Evolutionary conservation across 371 early-diverging fungal genomes (phyloP).

Genomic region (Enterocytospora artemiae): DNA sequence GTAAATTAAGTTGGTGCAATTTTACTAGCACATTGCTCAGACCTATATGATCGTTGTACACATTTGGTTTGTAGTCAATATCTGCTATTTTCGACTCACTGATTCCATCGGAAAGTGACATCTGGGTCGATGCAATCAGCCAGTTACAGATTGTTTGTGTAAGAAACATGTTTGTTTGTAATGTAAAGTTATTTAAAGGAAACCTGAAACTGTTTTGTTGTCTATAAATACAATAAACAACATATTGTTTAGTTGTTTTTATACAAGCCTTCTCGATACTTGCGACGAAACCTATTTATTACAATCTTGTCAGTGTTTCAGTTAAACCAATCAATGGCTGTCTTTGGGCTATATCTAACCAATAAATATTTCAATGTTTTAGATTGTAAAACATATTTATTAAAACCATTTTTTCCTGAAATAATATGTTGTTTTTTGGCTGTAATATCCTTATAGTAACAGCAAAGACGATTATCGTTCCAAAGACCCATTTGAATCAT

Average conservation of each 20-base stretch:
- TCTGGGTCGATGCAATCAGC: not conserved
- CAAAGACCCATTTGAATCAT: slow-evolving; percentile 6
- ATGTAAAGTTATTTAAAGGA: too few relatives aligned
- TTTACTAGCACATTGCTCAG: slow-evolving; percentile 30
- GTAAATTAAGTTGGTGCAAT: slow-evolving; percentile 25
- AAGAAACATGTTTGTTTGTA: too few relatives aligned
- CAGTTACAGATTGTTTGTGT: too few relatives aligned
- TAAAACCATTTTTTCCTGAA: not conserved
- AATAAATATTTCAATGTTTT: not conserved
- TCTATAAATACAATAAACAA: not conserved
- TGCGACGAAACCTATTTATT: not conserved
- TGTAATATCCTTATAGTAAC: not conserved
- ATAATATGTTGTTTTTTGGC: not conserved
- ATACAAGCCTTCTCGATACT: not conserved
- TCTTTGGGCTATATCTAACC: not conserved
- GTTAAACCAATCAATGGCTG: not conserved
- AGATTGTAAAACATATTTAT: not conserved
- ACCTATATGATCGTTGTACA: slow-evolving; percentile 19
- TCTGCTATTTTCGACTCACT: slow-evolving; percentile 1
- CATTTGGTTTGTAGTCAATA: slow-evolving; percentile 17
- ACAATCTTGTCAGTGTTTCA: not conserved
- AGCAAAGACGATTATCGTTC: slow-evolving; percentile 9
- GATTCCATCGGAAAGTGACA: slow-evolving; percentile 12
- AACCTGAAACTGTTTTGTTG: not conserved
- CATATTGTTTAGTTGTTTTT: slow-evolving; percentile 2